Conservation (phyloP, 176 grass and related monocot species). For the Oryza officinalis region DNA sequence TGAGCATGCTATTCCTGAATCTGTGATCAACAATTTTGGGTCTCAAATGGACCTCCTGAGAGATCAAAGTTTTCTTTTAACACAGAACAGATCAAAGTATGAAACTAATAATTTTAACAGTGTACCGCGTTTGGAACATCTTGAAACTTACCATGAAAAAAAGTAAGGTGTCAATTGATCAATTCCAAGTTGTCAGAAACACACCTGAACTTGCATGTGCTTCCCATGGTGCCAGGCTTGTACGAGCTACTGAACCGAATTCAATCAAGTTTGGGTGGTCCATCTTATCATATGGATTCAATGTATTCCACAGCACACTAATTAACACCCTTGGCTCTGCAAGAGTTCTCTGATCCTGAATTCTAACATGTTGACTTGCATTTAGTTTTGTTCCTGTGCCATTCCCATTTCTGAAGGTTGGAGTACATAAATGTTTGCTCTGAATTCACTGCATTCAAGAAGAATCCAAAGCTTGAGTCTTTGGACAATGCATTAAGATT, state of each 20-base stretch:
- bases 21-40: not conserved
- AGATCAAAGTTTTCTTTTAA: not conserved
- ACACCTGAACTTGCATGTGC: conserved; percentile 22
- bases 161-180: not conserved
- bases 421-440: not conserved
- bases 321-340: conserved; percentile 19
- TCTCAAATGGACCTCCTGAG: not conserved
- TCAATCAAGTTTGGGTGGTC: conserved; percentile 16
- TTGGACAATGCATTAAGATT: not conserved
- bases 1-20: not conserved
- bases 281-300: conserved; percentile 14
- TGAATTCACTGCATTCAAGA: not conserved
- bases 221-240: conserved; percentile 1
- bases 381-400: conserved; percentile 23
- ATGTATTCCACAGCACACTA: conserved; percentile 9
- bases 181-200: not conserved
- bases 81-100: not conserved
- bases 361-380: conserved; percentile 34
- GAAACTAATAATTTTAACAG: not conserved
- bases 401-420: conserved; percentile 6
- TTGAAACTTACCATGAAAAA: not conserved
- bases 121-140: not conserved
- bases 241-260: conserved; percentile 12
- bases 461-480: conserved; percentile 14
- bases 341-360: not conserved